phyloP scores from a whole-genome alignment of 768 basidiomycete species.

The Russula abietina region DNA sequence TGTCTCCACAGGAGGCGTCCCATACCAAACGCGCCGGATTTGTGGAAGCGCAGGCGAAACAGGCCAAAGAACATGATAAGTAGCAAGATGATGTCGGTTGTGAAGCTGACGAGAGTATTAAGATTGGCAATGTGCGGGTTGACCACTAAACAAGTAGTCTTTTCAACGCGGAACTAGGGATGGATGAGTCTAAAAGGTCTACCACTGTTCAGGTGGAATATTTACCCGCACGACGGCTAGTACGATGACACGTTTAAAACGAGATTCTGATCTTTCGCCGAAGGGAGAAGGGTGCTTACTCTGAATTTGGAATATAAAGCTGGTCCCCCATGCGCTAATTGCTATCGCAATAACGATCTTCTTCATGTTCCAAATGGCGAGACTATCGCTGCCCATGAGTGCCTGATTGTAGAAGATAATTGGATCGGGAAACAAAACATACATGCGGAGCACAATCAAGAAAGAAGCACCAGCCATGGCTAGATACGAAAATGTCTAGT shows the following conservation, averaged over 20 bases:
- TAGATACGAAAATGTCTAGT: neutral
- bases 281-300: neutral
- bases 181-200: neutral
- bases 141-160: neutral
- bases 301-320: neutral
- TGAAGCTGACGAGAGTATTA: neutral
- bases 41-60: neutral
- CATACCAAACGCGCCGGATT: neutral
- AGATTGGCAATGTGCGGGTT: neutral
- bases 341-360: neutral
- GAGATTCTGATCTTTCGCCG: neutral
- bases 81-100: neutral
- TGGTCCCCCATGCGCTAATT: neutral
- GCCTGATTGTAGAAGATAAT: neutral
- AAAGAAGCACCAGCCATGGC: neutral
- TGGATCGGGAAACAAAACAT: neutral
- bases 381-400: neutral
- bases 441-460: neutral
- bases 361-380: neutral
- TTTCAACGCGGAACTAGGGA: neutral
- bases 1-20: conserved; percentile 1
- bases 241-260: neutral
- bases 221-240: neutral
- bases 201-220: neutral
- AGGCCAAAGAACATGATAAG: neutral